Conservation (phyloP, 345 rosid genomes). For the Ceriops tagal region DNA sequence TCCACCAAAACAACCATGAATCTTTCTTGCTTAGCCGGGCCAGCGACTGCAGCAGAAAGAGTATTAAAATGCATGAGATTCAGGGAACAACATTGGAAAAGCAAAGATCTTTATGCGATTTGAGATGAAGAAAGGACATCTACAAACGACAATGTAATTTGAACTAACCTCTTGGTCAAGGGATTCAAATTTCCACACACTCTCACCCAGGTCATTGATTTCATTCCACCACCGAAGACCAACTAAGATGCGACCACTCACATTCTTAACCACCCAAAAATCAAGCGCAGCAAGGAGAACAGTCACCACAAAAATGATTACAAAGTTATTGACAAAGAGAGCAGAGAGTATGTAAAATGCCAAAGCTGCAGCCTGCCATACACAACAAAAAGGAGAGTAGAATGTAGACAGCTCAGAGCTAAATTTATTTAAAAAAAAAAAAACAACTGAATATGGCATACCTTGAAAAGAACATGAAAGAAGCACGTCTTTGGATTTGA, state of each 20-base stretch:
- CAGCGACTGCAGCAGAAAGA: slow-evolving; percentile 49
- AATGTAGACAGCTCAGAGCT: background rate
- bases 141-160: background rate
- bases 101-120: slow-evolving; percentile 6
- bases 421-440: slow-evolving; percentile 5
- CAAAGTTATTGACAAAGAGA: slow-evolving; percentile 81
- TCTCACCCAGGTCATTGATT: slow-evolving; percentile 93
- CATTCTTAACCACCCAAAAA: slow-evolving; percentile 99
- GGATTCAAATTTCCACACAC: slow-evolving; percentile 95
- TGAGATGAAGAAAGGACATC: background rate
- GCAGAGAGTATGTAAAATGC: slow-evolving; percentile 94
- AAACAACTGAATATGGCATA: slow-evolving; percentile 13
- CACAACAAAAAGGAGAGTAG: slow-evolving; percentile 15
- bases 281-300: slow-evolving; percentile 94
- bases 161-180: slow-evolving; percentile 93
- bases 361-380: slow-evolving; percentile 75
- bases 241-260: slow-evolving; percentile 96
- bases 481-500: slow-evolving; percentile 52
- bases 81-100: background rate
- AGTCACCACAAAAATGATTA: slow-evolving; percentile 93
- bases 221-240: slow-evolving; percentile 99
- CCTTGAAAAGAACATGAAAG: slow-evolving; percentile 56
- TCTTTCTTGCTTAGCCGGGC: slow-evolving; percentile 76
- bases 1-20: slow-evolving; percentile 89
- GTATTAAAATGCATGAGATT: slow-evolving; percentile 13